Evolutionary conservation across 345 rosid genomes (phyloP).

Genomic region (Carallia pectinifolia): DNA sequence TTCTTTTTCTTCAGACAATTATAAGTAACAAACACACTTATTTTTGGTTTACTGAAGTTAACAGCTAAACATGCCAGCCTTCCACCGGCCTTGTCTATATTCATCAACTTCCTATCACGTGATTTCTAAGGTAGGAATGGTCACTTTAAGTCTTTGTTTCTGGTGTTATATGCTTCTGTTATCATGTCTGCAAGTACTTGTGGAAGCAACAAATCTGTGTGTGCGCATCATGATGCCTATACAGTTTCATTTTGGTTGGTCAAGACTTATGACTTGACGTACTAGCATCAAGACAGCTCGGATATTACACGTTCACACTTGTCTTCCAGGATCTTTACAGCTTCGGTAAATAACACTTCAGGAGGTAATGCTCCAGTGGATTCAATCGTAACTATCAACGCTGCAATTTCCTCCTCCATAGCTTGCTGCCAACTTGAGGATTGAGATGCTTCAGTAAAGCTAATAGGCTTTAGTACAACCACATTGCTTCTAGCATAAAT

Average conservation of each 20-base stretch:
- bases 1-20: not conserved
- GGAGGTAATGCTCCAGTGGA: constrained; percentile 88
- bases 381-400: constrained; percentile 72
- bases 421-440: no score
- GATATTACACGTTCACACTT: constrained; percentile 71
- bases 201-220: not conserved
- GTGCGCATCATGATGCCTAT: not conserved
- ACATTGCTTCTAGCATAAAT: no score
- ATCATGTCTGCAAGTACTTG: not conserved
- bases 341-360: constrained; percentile 76
- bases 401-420: no score
- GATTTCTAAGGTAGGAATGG: constrained; percentile 74
- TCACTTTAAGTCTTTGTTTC: not conserved
- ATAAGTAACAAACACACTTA: constrained; percentile 3
- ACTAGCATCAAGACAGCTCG: constrained; percentile 56
- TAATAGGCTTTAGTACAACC: no score
- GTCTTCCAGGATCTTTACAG: constrained; percentile 84
- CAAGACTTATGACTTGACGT: not conserved
- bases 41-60: constrained; percentile 39
- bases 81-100: constrained; percentile 79
- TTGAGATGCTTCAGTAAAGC: no score
- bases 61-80: constrained; percentile 75
- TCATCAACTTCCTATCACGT: constrained; percentile 89
- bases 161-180: not conserved
- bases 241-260: constrained; percentile 2